Conservation (phyloP, 331 rosid species). For the Dryas integrifolia region DNA sequence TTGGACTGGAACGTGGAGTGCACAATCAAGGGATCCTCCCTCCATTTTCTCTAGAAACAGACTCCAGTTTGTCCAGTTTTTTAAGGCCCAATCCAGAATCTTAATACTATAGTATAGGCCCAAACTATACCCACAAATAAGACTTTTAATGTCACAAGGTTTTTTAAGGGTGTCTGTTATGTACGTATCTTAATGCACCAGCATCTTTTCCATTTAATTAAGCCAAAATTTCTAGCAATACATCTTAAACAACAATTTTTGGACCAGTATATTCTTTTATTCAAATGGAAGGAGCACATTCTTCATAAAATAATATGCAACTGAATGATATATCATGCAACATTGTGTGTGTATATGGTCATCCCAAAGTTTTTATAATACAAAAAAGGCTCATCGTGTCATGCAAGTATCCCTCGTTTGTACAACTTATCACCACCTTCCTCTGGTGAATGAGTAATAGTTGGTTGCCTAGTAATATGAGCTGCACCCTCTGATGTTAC, state of each 20-base stretch:
- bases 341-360: neutral
- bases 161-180: too few species aligned
- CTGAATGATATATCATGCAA: neutral
- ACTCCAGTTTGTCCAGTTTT: neutral
- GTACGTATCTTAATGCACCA: too few species aligned
- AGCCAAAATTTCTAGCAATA: too few species aligned
- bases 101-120: neutral
- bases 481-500: slow-evolving; percentile 42
- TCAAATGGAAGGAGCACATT: neutral
- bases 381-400: slow-evolving; percentile 9
- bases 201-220: too few species aligned
- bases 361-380: neutral
- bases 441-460: slow-evolving; percentile 46
- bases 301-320: neutral
- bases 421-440: slow-evolving; percentile 83
- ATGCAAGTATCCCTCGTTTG: slow-evolving; percentile 53
- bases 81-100: neutral
- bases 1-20: slow-evolving; percentile 11
- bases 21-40: slow-evolving; percentile 10
- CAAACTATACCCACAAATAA: too few species aligned
- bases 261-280: neutral
- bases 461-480: slow-evolving; percentile 44
- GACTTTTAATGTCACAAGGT: too few species aligned
- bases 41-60: neutral
- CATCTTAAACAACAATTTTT: too few species aligned